Conservation (phyloP, 2,329 filamentous ascomycete genomes). For the Gaeumannomyces tritici region DNA sequence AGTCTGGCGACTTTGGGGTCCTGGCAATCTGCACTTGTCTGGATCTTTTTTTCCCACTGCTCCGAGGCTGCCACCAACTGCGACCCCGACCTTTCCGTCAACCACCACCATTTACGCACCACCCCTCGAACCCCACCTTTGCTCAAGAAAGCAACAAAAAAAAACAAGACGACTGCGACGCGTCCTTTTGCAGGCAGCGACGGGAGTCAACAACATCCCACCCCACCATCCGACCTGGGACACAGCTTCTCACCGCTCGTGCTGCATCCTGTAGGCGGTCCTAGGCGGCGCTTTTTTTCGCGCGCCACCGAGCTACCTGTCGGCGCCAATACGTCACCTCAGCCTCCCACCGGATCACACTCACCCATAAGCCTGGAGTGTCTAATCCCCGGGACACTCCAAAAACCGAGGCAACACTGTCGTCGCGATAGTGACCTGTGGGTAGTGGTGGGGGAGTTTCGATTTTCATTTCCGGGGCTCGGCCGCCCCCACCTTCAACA, state of each 20-base stretch:
- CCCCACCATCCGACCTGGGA: background rate
- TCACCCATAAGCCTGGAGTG: constrained; percentile 1
- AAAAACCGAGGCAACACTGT: constrained; percentile 23
- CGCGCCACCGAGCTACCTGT: background rate
- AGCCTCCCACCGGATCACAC: background rate
- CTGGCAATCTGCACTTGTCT: constrained; percentile 4
- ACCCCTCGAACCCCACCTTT: background rate
- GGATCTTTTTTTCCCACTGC: constrained; percentile 1
- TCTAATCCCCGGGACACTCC: constrained; percentile 4
- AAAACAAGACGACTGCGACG: background rate
- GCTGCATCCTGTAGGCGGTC: background rate
- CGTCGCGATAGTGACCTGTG: constrained; percentile 26
- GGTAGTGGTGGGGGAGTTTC: constrained; percentile 50
- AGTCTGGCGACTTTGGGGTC: background rate
- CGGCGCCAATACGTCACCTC: background rate
- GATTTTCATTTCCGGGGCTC: constrained; percentile 37
- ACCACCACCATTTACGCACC: background rate
- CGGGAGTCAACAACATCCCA: background rate
- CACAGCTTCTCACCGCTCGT: background rate
- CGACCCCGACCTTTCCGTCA: background rate
- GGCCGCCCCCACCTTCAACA: constrained; percentile 48
- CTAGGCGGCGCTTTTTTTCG: background rate
- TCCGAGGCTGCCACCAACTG: constrained; percentile 1
- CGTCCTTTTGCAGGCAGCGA: background rate
- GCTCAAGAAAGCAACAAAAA: background rate